These are phyloP conservation scores for Pelargonium fulgidum DNA, from an alignment of 441 rosid species.

Conservation along the genomic window DNA sequence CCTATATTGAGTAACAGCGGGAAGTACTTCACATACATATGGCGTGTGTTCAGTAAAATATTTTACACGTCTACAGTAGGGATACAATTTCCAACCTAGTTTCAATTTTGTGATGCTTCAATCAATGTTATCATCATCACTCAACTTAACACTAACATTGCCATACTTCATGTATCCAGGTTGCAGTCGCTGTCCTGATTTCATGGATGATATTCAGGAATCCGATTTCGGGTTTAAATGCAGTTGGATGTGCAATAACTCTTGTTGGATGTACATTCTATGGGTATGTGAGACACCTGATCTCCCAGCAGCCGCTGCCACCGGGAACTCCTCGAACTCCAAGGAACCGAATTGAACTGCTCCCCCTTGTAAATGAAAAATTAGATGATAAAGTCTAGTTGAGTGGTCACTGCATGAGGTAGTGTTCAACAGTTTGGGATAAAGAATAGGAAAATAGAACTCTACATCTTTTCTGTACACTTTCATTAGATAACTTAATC, in stretches of 20 bases:
- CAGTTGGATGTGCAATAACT: slow-evolving; percentile 87
- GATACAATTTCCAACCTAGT: too few relatives aligned
- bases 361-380: slow-evolving; percentile 89
- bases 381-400: slow-evolving; percentile 69
- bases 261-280: slow-evolving; percentile 90
- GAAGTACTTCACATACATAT: too few relatives aligned
- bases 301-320: slow-evolving; percentile 59
- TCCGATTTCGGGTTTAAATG: slow-evolving; percentile 79
- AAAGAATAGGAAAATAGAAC: background rate
- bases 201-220: slow-evolving; percentile 92
- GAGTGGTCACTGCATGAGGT: slow-evolving; percentile 4
- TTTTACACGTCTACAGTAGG: too few relatives aligned
- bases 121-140: background rate
- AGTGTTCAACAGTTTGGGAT: slow-evolving; percentile 12
- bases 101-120: too few relatives aligned
- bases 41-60: too few relatives aligned
- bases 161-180: slow-evolving; percentile 35
- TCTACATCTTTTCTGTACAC: slow-evolving; percentile 12
- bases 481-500: slow-evolving; percentile 19
- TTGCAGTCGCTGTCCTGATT: slow-evolving; percentile 85
- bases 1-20: background rate
- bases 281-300: slow-evolving; percentile 80
- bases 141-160: background rate
- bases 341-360: slow-evolving; percentile 61
- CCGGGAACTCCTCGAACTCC: slow-evolving; percentile 75